phyloP scores from a whole-genome alignment of 2,329 filamentous ascomycete species.

The Sporothrix inflata region DNA sequence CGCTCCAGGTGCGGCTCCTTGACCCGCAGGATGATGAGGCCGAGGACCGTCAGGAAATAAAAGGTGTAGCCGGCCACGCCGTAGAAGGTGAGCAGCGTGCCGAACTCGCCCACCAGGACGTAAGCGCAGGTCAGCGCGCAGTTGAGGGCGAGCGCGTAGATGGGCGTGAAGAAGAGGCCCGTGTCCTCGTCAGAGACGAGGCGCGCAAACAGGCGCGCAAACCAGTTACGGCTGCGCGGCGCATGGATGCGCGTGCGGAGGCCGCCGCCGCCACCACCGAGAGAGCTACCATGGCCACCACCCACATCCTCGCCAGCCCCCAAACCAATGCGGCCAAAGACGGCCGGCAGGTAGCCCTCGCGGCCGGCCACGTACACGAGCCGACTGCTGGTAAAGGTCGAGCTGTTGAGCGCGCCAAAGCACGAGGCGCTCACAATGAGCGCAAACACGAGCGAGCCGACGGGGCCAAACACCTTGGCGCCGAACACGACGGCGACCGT shows the following conservation, averaged over 20 bases:
- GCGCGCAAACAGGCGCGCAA: slow-evolving; percentile 61
- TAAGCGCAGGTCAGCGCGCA: slow-evolving; percentile 72
- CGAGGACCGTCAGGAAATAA: slow-evolving; percentile 93
- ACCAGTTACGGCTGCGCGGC: slow-evolving; percentile 58
- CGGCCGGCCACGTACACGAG: slow-evolving; percentile 93
- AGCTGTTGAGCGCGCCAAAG: slow-evolving; percentile 92
- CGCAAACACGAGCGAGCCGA: slow-evolving; percentile 81
- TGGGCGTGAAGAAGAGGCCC: slow-evolving; percentile 89
- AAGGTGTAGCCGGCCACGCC: slow-evolving; percentile 97
- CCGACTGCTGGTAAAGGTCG: slow-evolving; percentile 88
- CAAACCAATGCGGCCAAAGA: slow-evolving; percentile 84
- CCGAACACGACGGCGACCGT: slow-evolving; percentile 97
- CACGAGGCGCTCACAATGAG: slow-evolving; percentile 89
- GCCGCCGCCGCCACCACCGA: slow-evolving; percentile 20
- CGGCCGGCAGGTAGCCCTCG: slow-evolving; percentile 84
- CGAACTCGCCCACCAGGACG: slow-evolving; percentile 85
- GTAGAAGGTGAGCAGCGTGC: slow-evolving; percentile 92
- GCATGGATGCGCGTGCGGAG: slow-evolving; percentile 35
- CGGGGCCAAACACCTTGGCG: slow-evolving; percentile 80
- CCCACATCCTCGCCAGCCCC: slow-evolving; percentile 41
- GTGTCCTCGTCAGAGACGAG: slow-evolving; percentile 75
- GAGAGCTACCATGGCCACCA: background rate
- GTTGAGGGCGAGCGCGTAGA: slow-evolving; percentile 88
- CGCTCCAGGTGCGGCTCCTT: slow-evolving; percentile 84
- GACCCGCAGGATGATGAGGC: slow-evolving; percentile 86